Conservation (phyloP, 345 rosid genomes). For the Dipteronia sinensis region DNA sequence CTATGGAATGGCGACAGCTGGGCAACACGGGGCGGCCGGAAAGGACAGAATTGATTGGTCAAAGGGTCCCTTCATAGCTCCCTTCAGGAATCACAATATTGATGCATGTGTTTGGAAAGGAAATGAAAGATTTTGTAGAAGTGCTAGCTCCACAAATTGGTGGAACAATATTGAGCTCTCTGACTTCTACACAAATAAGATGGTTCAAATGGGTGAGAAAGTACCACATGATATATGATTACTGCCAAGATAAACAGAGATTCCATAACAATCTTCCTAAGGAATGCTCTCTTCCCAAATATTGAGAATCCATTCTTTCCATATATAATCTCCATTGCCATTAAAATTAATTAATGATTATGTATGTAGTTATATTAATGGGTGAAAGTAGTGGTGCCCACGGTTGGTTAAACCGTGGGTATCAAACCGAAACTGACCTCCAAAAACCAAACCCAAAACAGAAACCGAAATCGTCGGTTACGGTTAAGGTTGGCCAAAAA, state of each 20-base stretch:
- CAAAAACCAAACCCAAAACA: too few species aligned
- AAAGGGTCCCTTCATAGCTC: constrained; percentile 67
- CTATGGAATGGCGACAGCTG: constrained; percentile 89
- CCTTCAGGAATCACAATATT: constrained; percentile 60
- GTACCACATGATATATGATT: constrained; percentile 76
- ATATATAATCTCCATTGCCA: too few species aligned
- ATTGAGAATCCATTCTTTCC: too few species aligned
- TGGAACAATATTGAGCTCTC: constrained; percentile 64
- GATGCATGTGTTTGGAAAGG: constrained; percentile 80
- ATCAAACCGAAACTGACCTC: too few species aligned
- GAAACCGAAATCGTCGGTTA: too few species aligned
- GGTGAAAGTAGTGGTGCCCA: too few species aligned
- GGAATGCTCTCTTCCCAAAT: constrained; percentile 79
- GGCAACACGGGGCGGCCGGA: constrained; percentile 93
- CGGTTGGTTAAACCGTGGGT: too few species aligned
- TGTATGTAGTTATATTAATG: too few species aligned
- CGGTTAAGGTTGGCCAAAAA: too few species aligned
- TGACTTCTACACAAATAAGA: constrained; percentile 57
- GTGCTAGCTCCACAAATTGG: constrained; percentile 56
- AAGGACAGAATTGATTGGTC: constrained; percentile 77
- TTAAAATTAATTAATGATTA: not conserved
- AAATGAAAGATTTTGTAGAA: constrained; percentile 59
- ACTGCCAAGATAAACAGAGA: constrained; percentile 68
- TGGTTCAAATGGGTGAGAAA: constrained; percentile 86
- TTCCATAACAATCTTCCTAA: constrained; percentile 65